Percentiles rank a stretch among this genome's conserved stretches.
Conservation (phyloP, 2,329 filamentous ascomycete genomes). For the Diaporthe batatas region DNA sequence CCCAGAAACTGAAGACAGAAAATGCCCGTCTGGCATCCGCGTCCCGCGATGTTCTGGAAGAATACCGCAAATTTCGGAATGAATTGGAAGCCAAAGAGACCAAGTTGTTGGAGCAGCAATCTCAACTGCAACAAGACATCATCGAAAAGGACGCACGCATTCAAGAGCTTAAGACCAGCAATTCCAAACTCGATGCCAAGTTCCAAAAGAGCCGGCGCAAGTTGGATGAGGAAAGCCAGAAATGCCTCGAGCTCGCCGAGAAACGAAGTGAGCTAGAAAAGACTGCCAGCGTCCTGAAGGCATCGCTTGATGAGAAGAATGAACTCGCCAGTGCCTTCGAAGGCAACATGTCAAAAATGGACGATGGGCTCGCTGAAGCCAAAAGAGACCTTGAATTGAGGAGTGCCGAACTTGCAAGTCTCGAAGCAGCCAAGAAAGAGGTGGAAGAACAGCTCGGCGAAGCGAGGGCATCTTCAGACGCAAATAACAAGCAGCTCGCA, state of each 20-base stretch:
- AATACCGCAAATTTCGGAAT: conserved; percentile 52
- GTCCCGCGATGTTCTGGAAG: conserved; percentile 51
- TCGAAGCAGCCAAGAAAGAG: conserved; percentile 11
- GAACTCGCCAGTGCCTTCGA: background rate
- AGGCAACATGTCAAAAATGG: conserved; percentile 3
- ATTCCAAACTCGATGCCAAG: conserved; percentile 42
- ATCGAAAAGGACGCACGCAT: conserved; percentile 29
- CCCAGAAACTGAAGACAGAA: conserved; percentile 50
- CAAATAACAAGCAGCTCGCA: conserved; percentile 1
- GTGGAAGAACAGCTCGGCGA: conserved; percentile 20
- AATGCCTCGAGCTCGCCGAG: conserved; percentile 10
- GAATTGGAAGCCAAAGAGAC: conserved; percentile 50
- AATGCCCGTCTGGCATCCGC: conserved; percentile 50
- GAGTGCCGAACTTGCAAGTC: conserved; percentile 39
- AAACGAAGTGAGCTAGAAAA: conserved; percentile 9
- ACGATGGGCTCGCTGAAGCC: conserved; percentile 41
- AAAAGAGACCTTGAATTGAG: conserved; percentile 42
- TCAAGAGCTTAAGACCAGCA: conserved; percentile 44
- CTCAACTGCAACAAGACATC: conserved; percentile 28
- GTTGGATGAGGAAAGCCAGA: conserved; percentile 26
- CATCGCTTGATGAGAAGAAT: conserved; percentile 4
- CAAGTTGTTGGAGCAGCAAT: conserved; percentile 45
- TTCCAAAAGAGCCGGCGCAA: conserved; percentile 10
- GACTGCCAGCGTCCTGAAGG: background rate
- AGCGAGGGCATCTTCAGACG: background rate